These are phyloP conservation scores for Hypsizygus marmoreus DNA, from an alignment of 768 basidiomycete genomes.

Conservation along the genomic window DNA sequence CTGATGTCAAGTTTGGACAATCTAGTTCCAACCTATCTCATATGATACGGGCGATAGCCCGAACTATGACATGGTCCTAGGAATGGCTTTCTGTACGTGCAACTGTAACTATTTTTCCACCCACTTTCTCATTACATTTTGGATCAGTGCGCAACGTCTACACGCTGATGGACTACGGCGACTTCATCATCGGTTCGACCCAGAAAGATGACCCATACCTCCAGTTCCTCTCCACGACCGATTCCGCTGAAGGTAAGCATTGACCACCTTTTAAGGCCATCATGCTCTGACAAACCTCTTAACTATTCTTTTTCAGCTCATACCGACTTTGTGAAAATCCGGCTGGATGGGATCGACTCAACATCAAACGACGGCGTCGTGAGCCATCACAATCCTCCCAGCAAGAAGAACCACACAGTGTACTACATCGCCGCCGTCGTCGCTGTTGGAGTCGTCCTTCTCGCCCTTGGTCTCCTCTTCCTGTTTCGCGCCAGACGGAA, in stretches of 20 bases:
- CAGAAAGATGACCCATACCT: slow-evolving; percentile 52
- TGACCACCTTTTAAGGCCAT: not conserved
- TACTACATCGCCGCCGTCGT: slow-evolving; percentile 23
- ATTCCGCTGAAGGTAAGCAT: slow-evolving; percentile 38
- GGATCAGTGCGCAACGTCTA: slow-evolving; percentile 66
- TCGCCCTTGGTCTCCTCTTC: slow-evolving; percentile 10
- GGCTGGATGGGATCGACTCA: slow-evolving; percentile 34
- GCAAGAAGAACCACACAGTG: slow-evolving; percentile 6
- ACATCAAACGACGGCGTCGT: slow-evolving; percentile 15
- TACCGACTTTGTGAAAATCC: slow-evolving; percentile 35
- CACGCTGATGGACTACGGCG: slow-evolving; percentile 63
- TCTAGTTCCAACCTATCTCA: slow-evolving; percentile 70
- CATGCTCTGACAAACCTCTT: not conserved
- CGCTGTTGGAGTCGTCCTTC: slow-evolving; percentile 13
- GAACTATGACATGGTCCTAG: slow-evolving; percentile 66
- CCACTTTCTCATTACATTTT: not conserved
- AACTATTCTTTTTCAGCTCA: slow-evolving; percentile 28
- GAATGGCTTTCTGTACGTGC: slow-evolving; percentile 69
- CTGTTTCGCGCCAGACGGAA: slow-evolving; percentile 8
- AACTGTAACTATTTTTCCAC: slow-evolving; percentile 4
- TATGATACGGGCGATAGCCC: slow-evolving; percentile 41
- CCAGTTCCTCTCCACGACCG: slow-evolving; percentile 62
- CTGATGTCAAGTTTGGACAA: slow-evolving; percentile 2
- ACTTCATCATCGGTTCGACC: slow-evolving; percentile 50
- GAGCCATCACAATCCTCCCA: slow-evolving; percentile 3